Conservation (phyloP, 257 asterid genomes). For the Hygrophila difformis region DNA sequence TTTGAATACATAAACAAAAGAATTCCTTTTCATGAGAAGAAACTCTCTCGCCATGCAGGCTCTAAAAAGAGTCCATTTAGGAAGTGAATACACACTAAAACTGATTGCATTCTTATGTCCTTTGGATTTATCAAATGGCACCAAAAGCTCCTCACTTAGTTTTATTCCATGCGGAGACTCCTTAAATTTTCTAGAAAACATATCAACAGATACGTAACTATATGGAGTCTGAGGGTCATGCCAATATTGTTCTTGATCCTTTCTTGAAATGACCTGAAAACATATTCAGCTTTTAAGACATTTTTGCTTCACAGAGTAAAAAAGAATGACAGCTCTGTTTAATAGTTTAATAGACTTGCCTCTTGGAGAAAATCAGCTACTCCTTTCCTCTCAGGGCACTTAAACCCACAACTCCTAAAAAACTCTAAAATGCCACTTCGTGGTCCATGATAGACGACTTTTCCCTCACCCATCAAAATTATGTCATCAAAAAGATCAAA, state of each 20-base stretch:
- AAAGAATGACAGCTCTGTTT: background rate
- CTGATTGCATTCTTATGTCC: constrained; percentile 31
- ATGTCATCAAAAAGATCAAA: constrained; percentile 50
- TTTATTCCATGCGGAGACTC: constrained; percentile 33
- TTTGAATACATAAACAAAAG: constrained; percentile 33
- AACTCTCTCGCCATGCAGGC: constrained; percentile 43
- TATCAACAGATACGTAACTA: constrained; percentile 28
- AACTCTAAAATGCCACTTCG: constrained; percentile 29
- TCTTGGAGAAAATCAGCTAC: constrained; percentile 62
- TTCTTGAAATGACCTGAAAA: constrained; percentile 43
- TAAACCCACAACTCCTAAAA: constrained; percentile 41
- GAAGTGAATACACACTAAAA: constrained; percentile 27
- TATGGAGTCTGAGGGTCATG: constrained; percentile 21
- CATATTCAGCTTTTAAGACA: background rate
- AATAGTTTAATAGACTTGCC: constrained; percentile 23
- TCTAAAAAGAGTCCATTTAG: constrained; percentile 33
- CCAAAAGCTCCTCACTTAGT: constrained; percentile 19
- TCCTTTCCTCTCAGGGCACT: constrained; percentile 62
- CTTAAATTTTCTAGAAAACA: constrained; percentile 24
- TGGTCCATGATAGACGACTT: constrained; percentile 48
- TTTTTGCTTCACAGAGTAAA: background rate
- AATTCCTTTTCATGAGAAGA: constrained; percentile 49
- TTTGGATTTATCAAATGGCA: constrained; percentile 31
- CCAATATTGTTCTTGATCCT: constrained; percentile 58
- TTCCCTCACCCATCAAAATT: constrained; percentile 48